Percentiles rank a stretch among this genome's conserved stretches.
Evolutionary conservation across 495 filamentous ascomycete genomes (phyloP).

Genomic region (Physcia stellaris): DNA sequence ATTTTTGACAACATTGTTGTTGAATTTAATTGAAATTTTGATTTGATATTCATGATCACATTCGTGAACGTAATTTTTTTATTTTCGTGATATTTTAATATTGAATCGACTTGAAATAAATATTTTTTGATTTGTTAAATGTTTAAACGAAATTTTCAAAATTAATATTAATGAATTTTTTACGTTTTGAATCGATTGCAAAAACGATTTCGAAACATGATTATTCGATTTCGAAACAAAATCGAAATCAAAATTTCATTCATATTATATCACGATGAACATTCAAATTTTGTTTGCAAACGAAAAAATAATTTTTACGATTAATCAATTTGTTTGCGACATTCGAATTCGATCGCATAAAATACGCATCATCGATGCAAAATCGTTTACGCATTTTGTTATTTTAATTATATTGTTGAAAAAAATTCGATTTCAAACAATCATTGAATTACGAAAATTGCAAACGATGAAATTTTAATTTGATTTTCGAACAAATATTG

Average conservation of each 20-base stretch:
- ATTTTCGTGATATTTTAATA: not conserved
- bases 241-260: not conserved
- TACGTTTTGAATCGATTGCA: not conserved
- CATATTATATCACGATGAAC: not conserved
- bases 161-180: not conserved
- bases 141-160: not conserved
- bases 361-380: not conserved
- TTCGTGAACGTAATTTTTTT: no score
- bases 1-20: no score
- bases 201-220: not conserved
- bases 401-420: constrained; percentile 1
- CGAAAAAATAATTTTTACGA: not conserved
- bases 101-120: not conserved
- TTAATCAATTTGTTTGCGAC: not conserved
- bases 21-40: no score
- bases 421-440: not conserved
- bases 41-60: no score
- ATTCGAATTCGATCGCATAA: not conserved
- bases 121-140: not conserved
- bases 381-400: not conserved
- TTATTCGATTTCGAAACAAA: not conserved
- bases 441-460: not conserved
- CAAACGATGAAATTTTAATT: not conserved
- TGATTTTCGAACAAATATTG: not conserved
- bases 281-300: not conserved